These are phyloP conservation scores for Haplosporangium sp. DNA, from an alignment of 371 early-diverging fungal species.

Conservation along the genomic window DNA sequence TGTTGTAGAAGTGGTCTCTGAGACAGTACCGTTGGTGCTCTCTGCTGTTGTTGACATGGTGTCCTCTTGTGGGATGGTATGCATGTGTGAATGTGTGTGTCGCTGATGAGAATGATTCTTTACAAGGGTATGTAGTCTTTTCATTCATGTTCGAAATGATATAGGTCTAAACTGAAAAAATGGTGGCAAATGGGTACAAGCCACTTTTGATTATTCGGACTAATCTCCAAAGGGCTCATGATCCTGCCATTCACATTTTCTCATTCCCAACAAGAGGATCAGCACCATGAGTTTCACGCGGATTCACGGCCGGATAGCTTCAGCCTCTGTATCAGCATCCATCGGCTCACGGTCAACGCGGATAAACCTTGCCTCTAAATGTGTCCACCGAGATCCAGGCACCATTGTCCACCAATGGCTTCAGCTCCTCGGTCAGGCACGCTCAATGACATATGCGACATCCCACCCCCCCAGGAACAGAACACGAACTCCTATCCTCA, in stretches of 20 bases:
- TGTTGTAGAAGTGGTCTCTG: not conserved
- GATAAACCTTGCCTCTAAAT: not conserved
- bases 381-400: conserved; percentile 5
- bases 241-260: not conserved
- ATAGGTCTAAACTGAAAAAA: conserved; percentile 11
- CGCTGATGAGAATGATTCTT: not conserved
- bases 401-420: conserved; percentile 13
- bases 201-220: conserved; percentile 5
- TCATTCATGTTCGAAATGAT: too few species aligned
- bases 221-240: not conserved
- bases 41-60: conserved; percentile 19
- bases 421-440: conserved; percentile 1
- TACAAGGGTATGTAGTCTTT: too few species aligned
- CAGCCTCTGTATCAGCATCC: conserved; percentile 1
- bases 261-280: not conserved
- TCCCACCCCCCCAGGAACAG: not conserved
- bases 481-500: not conserved
- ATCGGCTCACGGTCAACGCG: not conserved
- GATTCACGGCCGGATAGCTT: conserved; percentile 24
- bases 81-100: not conserved
- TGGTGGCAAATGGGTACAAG: conserved; percentile 33
- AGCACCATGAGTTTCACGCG: conserved; percentile 32
- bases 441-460: not conserved
- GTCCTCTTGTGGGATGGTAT: not conserved
- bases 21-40: conserved; percentile 9